Base-by-base conservation (phyloP, 2,329 filamentous ascomycete species). In the Plectosphaerella cucumerina region DNA sequence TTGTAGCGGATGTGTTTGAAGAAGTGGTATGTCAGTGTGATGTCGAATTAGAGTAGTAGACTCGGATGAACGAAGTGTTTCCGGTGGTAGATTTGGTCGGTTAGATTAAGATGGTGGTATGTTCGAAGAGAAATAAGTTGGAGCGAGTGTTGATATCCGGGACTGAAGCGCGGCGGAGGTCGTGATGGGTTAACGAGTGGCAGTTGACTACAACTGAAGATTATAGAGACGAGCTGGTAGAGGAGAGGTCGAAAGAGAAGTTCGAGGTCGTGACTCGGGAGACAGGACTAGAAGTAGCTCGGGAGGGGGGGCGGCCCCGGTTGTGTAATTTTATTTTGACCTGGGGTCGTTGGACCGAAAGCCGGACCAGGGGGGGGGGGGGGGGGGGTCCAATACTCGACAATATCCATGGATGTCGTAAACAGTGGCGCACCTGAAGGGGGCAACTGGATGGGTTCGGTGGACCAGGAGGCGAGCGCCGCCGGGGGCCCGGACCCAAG, bases 1-100 rank as follows among this genome's bases (percentile, higher is more conserved):
- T 78, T 23, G 56, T 71, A 63, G 45, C 43, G 53, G 45, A 17
- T 31, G 49, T 55, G 31, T 45, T 50, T 50, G 47, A 23, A 22
- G 44, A 50, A n/a, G 42, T 50, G 46, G 11, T n/a, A 15, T 12
- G 31, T 15, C 9, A 15, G 23, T 35, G 34, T n/a, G 18, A 17
- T 9, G 18, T 20, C n/a, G 18, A 39, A 39, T 17, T 39, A 39
- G 18, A 39, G 6, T 20, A 35, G 26, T 31, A 10, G 26, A 31
- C 8, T 11, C 26, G 26, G 26, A 31, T 11, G 12, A 31, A 11
- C 3, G 26, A 11, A 10, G 26, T 31, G 26, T 3, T 31, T 11
- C 8, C 26, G 26, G 26, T 31, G 26, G 26, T 31, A 31, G 26
- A 31, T 10, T 8, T 31, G 26, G 26, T 11, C 26, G 26, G 26